A percentile compares a stretch with the other conserved stretches of the same genome.
These are phyloP conservation scores for Raffaelea ambrosiae DNA, from an alignment of 2,329 filamentous ascomycete species.

Conservation along the genomic window DNA sequence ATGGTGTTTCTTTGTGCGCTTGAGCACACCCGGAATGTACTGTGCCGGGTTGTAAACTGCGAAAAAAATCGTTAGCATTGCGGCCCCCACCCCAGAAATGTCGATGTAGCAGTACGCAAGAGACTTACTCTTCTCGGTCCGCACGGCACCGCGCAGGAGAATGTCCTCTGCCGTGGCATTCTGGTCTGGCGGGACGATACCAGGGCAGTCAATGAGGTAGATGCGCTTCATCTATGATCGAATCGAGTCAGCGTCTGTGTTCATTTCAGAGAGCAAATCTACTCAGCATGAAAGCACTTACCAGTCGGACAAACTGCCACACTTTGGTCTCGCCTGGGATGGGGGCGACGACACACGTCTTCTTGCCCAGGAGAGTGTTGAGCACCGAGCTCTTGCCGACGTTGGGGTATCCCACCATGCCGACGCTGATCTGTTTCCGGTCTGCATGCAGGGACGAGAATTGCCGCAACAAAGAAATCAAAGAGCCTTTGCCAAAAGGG, in stretches of 20 bases:
- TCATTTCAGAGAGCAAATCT: not conserved
- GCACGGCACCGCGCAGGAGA: slow-evolving; percentile 79
- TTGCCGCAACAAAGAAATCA: slow-evolving; percentile 86
- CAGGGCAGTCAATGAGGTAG: slow-evolving; percentile 92
- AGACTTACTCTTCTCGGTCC: slow-evolving; percentile 64
- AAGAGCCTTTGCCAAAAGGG: slow-evolving; percentile 88
- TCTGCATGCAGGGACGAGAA: slow-evolving; percentile 62
- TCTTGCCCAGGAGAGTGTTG: slow-evolving; percentile 86
- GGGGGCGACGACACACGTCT: slow-evolving; percentile 85
- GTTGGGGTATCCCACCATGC: slow-evolving; percentile 76
- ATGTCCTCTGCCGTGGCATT: slow-evolving; percentile 81
- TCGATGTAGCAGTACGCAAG: not conserved
- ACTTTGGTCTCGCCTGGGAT: slow-evolving; percentile 93
- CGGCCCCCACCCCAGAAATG: not conserved
- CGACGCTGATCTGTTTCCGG: slow-evolving; percentile 75
- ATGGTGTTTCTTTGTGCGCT: slow-evolving; percentile 74
- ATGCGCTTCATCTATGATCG: slow-evolving; percentile 58
- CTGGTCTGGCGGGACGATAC: slow-evolving; percentile 84
- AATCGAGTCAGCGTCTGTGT: not conserved
- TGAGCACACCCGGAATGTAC: slow-evolving; percentile 79
- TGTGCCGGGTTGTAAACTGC: slow-evolving; percentile 86
- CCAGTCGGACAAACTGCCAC: slow-evolving; percentile 24
- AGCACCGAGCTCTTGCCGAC: slow-evolving; percentile 96
- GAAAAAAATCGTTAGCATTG: too few relatives aligned
- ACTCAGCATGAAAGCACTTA: slow-evolving; percentile 21